Evolutionary conservation across 1,284 basidiomycete species (phyloP), one percentile per base, ranked within the genome.

Genomic region (Moesziomyces antarcticus): DNA sequence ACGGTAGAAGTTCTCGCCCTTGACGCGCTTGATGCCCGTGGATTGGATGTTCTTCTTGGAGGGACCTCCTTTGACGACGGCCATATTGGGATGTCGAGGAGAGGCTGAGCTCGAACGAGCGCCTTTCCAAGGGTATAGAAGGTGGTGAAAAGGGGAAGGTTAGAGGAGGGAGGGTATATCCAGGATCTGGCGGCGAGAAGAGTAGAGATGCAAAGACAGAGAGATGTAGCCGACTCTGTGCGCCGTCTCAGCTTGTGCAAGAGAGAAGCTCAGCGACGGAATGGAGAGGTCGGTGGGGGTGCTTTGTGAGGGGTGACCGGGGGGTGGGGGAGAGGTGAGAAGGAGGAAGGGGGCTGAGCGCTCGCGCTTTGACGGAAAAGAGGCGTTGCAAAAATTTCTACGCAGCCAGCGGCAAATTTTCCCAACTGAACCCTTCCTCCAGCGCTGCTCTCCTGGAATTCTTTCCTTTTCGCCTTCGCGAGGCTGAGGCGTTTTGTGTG

Each of bases 1-100:
- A 11, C 82, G 80, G 62, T 84, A 84, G 56, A 84, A 84, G 71
- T 84, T 84, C 52, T 84, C 80, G 50, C 82, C 82, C 63, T 75
- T 75, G 47, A 75, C 68, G 51, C 68, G 64, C 65, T 72, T 71
- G 61, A 70, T 68, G 61, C 73, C 73, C 50, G 59, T 79, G 59
- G 64, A 77, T 70, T 69, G 62, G 35, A 55, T 73, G 42, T 69
- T 69, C 55, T 73, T 73, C 50, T 69, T 69, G 51, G 71, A 73
- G 62, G 64, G 59, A n/a, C 70, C 73, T 71, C 68, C 69, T 56
- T 77, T 79, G 49, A 75, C 64, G 51, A 62, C 67, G 40, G 55
- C 77, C 77, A 79, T 80, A n/a, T 62, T 71, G 66, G 18, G 3
- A 22, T 35, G 14, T 40, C 11, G 10, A 20, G 33, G 30, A 40